Evolutionary conservation across 495 filamentous ascomycete species (phyloP), one percentile per base, ranked within the genome.

Genomic region (Penicillium ucsense): DNA sequence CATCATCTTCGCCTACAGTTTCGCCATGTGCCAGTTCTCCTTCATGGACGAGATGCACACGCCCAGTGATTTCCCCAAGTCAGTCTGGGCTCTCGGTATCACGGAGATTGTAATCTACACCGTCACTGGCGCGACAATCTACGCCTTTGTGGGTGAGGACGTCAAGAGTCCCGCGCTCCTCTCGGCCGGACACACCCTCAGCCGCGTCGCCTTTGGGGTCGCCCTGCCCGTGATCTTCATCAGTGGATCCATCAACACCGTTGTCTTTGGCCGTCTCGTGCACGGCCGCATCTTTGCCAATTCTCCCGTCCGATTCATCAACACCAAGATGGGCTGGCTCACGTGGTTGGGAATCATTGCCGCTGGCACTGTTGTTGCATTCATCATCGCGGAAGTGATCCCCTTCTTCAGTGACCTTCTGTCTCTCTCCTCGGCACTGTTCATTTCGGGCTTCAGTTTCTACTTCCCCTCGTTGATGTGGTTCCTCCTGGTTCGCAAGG

Each of bases 1-100:
- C 69, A 85, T 87, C 40, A 71, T 83, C 46, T 84, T 88, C 54
- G 83, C 84, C 37, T 70, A 68, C 70, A 66, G 66, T 46, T 85
- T 78, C 58, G 83, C 67, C 59, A 83, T 76, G 61, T 84, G 67
- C 72, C 82, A 71, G 73, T 85, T 87, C 65, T 76, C 70, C 38
- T 84, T 88, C 61, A 84, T 85, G 70, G 75, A 80, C 46, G 84
- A 88, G 62, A 84, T 88, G 77, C 80, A 83, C 59, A 80, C 80
- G 1, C 83, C 83, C 0, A 51, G 55, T 31, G 79, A 85, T 54
- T 85, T 73, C 50, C 59, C 67, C 46, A 84, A 84, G 65, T 76
- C 83, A 3, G 75, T 86, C 49, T 72, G 71, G 53, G 52, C 74
- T 27, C 75, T 84, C 2, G 80, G 82, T 38, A 49, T 75, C 46